Evolutionary conservation across 2,329 filamentous ascomycete species (phyloP).

Genomic region (Polytolypa hystricis): DNA sequence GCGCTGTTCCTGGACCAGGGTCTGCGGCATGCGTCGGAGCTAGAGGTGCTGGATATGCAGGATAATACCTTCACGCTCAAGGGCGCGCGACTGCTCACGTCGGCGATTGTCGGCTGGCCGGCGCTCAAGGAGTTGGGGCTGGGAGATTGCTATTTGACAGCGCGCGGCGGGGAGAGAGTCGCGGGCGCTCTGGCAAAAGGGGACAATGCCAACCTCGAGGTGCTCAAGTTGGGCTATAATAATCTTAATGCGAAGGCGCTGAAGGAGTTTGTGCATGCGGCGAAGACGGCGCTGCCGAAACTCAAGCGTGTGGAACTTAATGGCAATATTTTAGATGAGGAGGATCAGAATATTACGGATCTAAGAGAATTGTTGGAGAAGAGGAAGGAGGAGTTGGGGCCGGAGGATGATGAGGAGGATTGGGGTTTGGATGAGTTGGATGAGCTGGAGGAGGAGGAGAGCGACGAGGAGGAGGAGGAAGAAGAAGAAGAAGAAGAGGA

Average conservation of each 20-base stretch:
- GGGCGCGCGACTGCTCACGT: slow-evolving; percentile 68
- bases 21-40: slow-evolving; percentile 54
- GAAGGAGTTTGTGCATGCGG: slow-evolving; percentile 58
- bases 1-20: slow-evolving; percentile 68
- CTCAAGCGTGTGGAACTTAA: slow-evolving; percentile 86
- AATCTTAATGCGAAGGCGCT: slow-evolving; percentile 74
- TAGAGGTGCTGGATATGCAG: slow-evolving; percentile 78
- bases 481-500: slow-evolving; percentile 58
- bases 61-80: slow-evolving; percentile 90
- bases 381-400: slow-evolving; percentile 59
- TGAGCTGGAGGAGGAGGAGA: slow-evolving; percentile 56
- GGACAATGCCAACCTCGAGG: slow-evolving; percentile 67
- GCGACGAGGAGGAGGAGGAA: slow-evolving; percentile 56
- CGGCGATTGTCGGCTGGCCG: slow-evolving; percentile 63
- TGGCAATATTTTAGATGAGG: slow-evolving; percentile 87
- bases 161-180: slow-evolving; percentile 64
- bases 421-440: slow-evolving; percentile 74
- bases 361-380: slow-evolving; percentile 62
- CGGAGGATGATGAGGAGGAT: slow-evolving; percentile 58
- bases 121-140: slow-evolving; percentile 73
- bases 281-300: slow-evolving; percentile 56
- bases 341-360: slow-evolving; percentile 59
- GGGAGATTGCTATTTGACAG: slow-evolving; percentile 74
- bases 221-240: slow-evolving; percentile 81
- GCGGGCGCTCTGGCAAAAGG: slow-evolving; percentile 62